Conservation (phyloP, 2,329 filamentous ascomycete species). For the Sporothrix inflata region DNA sequence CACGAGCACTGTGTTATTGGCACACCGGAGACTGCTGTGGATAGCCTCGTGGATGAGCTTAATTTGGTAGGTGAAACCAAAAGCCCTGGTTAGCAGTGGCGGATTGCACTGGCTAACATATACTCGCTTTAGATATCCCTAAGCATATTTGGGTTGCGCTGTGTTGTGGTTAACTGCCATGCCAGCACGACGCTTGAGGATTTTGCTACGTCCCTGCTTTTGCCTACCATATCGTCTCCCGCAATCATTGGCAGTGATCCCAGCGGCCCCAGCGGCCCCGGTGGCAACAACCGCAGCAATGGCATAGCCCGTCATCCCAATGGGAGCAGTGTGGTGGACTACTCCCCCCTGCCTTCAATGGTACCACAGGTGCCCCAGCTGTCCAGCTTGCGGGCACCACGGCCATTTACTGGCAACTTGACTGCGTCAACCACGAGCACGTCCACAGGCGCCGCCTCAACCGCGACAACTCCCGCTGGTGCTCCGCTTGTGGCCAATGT, state of each 20-base stretch:
- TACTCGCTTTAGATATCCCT: conserved; percentile 58
- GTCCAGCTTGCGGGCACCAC: background rate
- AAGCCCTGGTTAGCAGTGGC: no score
- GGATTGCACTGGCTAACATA: background rate
- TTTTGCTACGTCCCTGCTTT: conserved; percentile 72
- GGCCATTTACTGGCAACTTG: background rate
- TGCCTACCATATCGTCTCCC: conserved; percentile 42
- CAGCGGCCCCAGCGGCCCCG: conserved; percentile 31
- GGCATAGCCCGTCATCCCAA: background rate
- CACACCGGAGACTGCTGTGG: conserved; percentile 63
- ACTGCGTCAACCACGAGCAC: background rate
- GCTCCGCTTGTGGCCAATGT: conserved; percentile 70
- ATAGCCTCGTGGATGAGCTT: conserved; percentile 74
- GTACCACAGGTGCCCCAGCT: conserved; percentile 13
- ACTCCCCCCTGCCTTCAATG: conserved; percentile 34
- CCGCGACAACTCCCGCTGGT: conserved; percentile 31
- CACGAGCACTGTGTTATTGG: conserved; percentile 89
- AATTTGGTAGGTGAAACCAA: conserved; percentile 58
- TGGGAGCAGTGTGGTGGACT: conserved; percentile 28
- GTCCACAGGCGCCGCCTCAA: conserved; percentile 28
- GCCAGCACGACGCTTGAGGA: conserved; percentile 76
- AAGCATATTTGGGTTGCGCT: conserved; percentile 72
- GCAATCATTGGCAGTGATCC: conserved; percentile 37
- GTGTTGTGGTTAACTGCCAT: conserved; percentile 72
- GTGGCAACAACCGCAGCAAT: conserved; percentile 21